A percentile compares a stretch with the other conserved stretches of the same genome.
These are phyloP conservation scores for Aeschynomene evenia DNA, from an alignment of 306 rosid species.

Conservation along the genomic window DNA sequence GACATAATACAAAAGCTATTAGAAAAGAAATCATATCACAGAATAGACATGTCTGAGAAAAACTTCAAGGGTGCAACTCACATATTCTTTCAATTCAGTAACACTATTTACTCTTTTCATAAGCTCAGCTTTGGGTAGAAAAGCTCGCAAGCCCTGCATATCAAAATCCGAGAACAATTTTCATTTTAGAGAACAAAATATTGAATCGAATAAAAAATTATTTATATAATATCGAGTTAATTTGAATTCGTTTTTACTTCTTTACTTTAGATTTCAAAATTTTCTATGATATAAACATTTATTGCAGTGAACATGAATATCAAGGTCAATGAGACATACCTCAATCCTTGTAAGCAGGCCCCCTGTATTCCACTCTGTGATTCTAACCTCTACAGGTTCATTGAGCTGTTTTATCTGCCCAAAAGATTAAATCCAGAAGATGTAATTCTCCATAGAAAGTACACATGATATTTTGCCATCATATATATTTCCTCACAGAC, in stretches of 20 bases:
- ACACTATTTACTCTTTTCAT: slow-evolving; percentile 58
- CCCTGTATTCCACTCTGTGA: slow-evolving; percentile 84
- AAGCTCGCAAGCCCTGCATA: slow-evolving; percentile 81
- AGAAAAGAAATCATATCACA: not conserved
- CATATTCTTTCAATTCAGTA: slow-evolving; percentile 73
- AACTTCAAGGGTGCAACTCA: slow-evolving; percentile 34
- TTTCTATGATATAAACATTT: slow-evolving; percentile 3
- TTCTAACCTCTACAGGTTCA: slow-evolving; percentile 71
- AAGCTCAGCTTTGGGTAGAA: slow-evolving; percentile 80
- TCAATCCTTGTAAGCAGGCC: slow-evolving; percentile 87
- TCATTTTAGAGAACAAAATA: too few species aligned
- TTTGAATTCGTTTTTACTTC: too few species aligned
- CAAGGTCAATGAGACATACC: slow-evolving; percentile 42
- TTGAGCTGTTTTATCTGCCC: slow-evolving; percentile 63
- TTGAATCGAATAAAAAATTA: too few species aligned
- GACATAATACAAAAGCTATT: not conserved
- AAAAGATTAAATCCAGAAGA: slow-evolving; percentile 27
- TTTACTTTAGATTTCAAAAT: too few species aligned
- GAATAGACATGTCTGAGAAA: not conserved
- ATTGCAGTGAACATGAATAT: not conserved
- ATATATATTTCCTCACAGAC: too few species aligned
- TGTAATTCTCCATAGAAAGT: slow-evolving; percentile 4
- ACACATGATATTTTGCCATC: not conserved
- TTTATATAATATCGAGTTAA: too few species aligned
- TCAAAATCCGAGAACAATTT: slow-evolving; percentile 25